phyloP scores from a whole-genome alignment of 345 rosid genomes.

The Heritiera littoralis region DNA sequence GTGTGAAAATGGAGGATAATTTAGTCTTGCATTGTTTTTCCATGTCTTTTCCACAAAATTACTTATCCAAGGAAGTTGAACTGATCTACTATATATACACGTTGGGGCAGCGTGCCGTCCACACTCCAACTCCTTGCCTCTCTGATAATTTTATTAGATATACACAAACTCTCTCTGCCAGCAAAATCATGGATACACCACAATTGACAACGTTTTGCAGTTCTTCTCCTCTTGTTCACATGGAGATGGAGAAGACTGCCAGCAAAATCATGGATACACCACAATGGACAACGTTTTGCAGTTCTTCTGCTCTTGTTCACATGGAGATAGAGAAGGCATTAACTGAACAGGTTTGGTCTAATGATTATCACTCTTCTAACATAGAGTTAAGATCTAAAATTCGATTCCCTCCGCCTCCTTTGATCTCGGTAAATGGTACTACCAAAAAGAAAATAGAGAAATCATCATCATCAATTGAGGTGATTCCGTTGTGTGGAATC shows the following conservation, averaged over 20 bases:
- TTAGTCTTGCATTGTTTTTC: neutral
- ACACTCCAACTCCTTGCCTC: too few species aligned
- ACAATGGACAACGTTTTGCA: neutral
- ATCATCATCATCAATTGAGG: neutral
- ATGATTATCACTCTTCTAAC: neutral
- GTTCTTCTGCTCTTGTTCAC: neutral
- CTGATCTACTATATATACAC: too few species aligned
- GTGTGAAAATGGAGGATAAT: neutral
- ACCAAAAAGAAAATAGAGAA: neutral
- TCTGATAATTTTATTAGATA: neutral
- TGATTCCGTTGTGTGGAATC: slow-evolving; percentile 17
- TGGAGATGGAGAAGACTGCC: neutral
- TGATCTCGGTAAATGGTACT: neutral
- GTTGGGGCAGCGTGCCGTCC: too few species aligned
- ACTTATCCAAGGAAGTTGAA: too few species aligned
- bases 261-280: neutral
- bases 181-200: neutral
- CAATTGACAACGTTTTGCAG: neutral
- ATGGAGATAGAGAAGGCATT: neutral
- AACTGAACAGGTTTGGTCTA: neutral
- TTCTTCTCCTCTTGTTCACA: neutral
- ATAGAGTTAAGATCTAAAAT: neutral
- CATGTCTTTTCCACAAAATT: too few species aligned
- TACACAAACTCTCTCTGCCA: neutral
- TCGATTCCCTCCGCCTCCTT: neutral